phyloP scores from a whole-genome alignment of 2,329 filamentous ascomycete genomes.

The Torrubiellomyces zombiae region DNA sequence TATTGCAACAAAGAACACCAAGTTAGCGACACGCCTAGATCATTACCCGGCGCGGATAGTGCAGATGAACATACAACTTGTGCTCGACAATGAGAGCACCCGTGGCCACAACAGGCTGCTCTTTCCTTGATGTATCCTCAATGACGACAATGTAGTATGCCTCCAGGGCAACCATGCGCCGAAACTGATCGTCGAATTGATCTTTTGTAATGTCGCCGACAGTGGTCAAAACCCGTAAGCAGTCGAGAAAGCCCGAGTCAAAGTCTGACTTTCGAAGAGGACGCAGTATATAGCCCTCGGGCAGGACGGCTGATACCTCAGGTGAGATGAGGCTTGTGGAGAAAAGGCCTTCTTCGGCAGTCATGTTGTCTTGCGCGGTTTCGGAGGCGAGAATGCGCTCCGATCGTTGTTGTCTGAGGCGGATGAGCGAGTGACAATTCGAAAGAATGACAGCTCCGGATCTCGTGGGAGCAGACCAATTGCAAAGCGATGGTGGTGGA shows the following conservation, averaged over 20 bases:
- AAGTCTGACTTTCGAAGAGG: slow-evolving; percentile 67
- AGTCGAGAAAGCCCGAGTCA: slow-evolving; percentile 71
- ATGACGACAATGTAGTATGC: slow-evolving; percentile 82
- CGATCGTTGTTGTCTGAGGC: no score
- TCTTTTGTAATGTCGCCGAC: slow-evolving; percentile 72
- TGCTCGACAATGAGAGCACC: slow-evolving; percentile 82
- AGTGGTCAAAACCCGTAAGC: slow-evolving; percentile 77
- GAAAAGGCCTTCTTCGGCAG: slow-evolving; percentile 49
- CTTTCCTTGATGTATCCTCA: slow-evolving; percentile 44
- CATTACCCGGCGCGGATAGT: background rate
- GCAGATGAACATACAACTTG: slow-evolving; percentile 54
- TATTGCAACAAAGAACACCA: slow-evolving; percentile 5
- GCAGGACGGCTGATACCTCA: slow-evolving; percentile 53
- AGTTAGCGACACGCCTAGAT: no score
- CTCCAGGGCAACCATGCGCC: slow-evolving; percentile 59
- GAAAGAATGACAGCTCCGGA: no score
- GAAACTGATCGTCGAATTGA: slow-evolving; percentile 63
- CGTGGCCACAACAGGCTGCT: slow-evolving; percentile 64
- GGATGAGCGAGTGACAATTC: no score
- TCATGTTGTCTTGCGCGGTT: slow-evolving; percentile 6
- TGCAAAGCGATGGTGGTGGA: no score
- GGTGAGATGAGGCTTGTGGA: slow-evolving; percentile 60
- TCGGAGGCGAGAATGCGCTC: background rate
- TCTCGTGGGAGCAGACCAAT: no score
- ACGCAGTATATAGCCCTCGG: slow-evolving; percentile 67